Conservation (phyloP, 176 grass and related monocot genomes). For the Melocanna baccifera region DNA sequence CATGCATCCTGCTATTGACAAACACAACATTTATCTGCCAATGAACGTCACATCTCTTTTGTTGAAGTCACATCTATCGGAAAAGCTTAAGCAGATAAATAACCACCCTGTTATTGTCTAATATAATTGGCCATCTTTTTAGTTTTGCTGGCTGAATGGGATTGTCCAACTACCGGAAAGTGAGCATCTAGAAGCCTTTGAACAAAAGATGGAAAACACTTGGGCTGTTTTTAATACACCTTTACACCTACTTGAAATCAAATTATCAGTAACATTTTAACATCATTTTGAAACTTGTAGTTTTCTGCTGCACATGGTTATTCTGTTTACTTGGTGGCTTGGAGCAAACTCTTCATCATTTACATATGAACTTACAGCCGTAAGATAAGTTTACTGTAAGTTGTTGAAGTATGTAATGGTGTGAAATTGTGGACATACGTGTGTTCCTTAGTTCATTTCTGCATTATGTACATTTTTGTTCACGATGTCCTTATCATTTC, state of each 20-base stretch:
- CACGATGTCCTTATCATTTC: neutral
- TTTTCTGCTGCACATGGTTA: neutral
- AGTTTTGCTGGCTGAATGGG: slow-evolving; percentile 30
- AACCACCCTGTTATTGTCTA: neutral
- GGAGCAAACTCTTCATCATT: neutral
- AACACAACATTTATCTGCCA: slow-evolving; percentile 14
- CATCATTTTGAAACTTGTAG: neutral
- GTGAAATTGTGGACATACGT: neutral
- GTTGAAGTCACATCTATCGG: slow-evolving; percentile 19
- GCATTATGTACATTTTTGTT: neutral
- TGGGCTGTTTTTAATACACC: neutral
- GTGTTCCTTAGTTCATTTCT: neutral
- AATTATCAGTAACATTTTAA: neutral
- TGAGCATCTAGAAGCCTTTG: slow-evolving; percentile 46
- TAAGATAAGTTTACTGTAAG: neutral
- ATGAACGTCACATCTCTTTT: slow-evolving; percentile 28
- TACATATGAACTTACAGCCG: neutral
- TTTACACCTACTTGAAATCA: slow-evolving; percentile 10
- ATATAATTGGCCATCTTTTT: neutral
- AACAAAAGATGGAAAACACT: slow-evolving; percentile 6
- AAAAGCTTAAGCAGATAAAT: slow-evolving; percentile 16
- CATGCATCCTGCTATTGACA: slow-evolving; percentile 16
- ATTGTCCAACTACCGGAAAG: slow-evolving; percentile 34
- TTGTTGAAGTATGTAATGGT: neutral
- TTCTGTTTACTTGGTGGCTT: neutral